Base-by-base conservation (phyloP, 495 filamentous ascomycete species). In the Entonaema liquescens region DNA sequence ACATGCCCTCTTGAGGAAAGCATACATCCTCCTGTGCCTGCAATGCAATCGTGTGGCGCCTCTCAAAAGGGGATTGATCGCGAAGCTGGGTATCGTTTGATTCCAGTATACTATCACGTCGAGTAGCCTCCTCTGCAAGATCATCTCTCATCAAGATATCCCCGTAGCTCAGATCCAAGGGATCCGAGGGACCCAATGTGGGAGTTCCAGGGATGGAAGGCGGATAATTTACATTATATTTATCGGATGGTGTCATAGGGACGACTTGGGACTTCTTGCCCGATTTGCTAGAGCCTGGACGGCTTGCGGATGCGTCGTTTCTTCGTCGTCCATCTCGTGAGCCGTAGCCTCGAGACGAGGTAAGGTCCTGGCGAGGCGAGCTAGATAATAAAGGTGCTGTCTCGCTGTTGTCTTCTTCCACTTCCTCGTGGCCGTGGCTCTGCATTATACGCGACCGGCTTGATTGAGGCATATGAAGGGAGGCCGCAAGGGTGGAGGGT, bases 211-310 rank as follows among this genome's bases (percentile, higher is more conserved):
- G 95, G 19, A 97, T 88, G 0, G 95, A 98, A 1, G 95, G 95
- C n/a, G 95, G 95, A 73, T 97, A 97, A 74, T 99, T 99, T 65
- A 98, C 87, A 86, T 97, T 90, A 77, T 93, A 94, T 33, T 85
- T 70, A 28, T 81, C 80, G 31, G 77, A 65, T 21, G 75, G 66
- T 80, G 40, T 81, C 79, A 68, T 80, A 71, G 74, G 74, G 58
- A 42, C 72, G 61, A 63, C 44, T 13, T 74, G 79, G 49, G 57
- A 76, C 68, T 55, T 80, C 63, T 66, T 80, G 54, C 76, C 80
- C 40, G 74, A 80, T 62, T 63, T 72, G 70, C 76, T 83, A 26
- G 85, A 87, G 28, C 67, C 55, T 28, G 81, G 73, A 31, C 81
- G 80, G 52, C 77, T 82, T 15, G 40, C 55, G n/a, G 76, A 74